Base-by-base conservation (phyloP, 2,329 filamentous ascomycete species). In the Trichoderma breve region DNA sequence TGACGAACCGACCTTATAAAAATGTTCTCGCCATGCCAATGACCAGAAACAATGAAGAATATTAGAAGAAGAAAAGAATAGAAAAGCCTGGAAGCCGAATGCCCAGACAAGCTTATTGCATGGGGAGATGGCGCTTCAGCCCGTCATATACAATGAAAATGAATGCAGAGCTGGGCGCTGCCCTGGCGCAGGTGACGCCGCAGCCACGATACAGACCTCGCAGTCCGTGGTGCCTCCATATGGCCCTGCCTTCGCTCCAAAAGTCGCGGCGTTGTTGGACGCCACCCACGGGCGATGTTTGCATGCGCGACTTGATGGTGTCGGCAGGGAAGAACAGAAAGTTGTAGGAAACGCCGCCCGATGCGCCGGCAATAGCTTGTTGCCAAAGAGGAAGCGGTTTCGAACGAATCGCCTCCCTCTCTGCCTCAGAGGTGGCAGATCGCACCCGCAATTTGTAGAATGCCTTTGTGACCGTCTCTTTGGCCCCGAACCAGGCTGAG, bases 291-390 rank as follows among this genome's bases (percentile, higher is more conserved):
- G 94, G 91, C 68, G 92, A 88, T 0, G 96, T 99, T 83, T 99
- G 96, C 91, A 99, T 97, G 62, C 95, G 90, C 21, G 93, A 97
- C 84, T 99, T 99, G 84, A 99, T 92, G 0, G 96, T 99, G 80
- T 99, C 96, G 64, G 96, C 96, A 0, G 96, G 96, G 80, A 96
- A 99, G 85, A 98, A 98, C 26, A 97, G 84, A 80, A 98, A 98
- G 81, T 99, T 99, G 84, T 99, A 99, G 43, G 90, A 91, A 84
- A 98, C 93, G 68, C 96, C 96, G 4, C 95, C 96, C 8, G 91
- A 89, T 3, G 95, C 95, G 55, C 95, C 95, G 1, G 95, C 93
- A 24, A 93, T 80, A 78, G 97, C 93, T 81, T 97, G 94, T 82
- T 98, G 94, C 87, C 92, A 93, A 6, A 98, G 81, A 6, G 93